Percentiles rank a stretch among this genome's conserved stretches.
Conservation (phyloP, 495 filamentous ascomycete species). For the Apiosordaria backusii region DNA sequence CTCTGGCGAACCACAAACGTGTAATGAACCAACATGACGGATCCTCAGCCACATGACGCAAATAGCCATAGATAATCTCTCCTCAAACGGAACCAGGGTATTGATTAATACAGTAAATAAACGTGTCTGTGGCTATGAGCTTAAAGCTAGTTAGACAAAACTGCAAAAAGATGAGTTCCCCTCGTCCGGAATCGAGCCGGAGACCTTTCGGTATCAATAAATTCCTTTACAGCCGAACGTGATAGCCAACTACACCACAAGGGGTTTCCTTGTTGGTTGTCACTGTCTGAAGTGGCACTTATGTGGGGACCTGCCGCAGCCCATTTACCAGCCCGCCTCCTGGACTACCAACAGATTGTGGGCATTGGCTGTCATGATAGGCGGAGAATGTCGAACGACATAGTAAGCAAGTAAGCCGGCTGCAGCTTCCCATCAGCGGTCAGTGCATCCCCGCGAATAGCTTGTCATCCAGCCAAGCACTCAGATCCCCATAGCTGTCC, state of each 20-base stretch:
- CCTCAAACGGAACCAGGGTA: too few species aligned
- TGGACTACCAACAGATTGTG: too few species aligned
- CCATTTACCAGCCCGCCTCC: neutral
- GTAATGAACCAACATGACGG: too few species aligned
- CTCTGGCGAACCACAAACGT: too few species aligned
- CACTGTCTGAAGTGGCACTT: neutral
- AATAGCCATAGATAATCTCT: too few species aligned
- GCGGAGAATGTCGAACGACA: too few species aligned
- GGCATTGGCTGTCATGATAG: too few species aligned
- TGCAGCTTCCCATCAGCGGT: neutral
- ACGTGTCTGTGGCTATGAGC: too few species aligned
- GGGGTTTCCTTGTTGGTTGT: slow-evolving; percentile 6
- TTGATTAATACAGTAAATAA: too few species aligned
- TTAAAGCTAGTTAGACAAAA: neutral
- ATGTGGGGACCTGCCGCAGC: neutral
- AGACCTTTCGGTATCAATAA: slow-evolving; percentile 14
- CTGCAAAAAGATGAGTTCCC: slow-evolving; percentile 2
- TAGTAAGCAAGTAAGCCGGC: neutral
- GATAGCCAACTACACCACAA: slow-evolving; percentile 14
- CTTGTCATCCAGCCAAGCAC: slow-evolving; percentile 59
- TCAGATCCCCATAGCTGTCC: slow-evolving; percentile 58
- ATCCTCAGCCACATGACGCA: too few species aligned
- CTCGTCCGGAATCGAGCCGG: slow-evolving; percentile 13
- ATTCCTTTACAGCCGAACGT: slow-evolving; percentile 14
- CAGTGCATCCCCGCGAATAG: slow-evolving; percentile 15